Evolutionary conservation across 768 basidiomycete species (phyloP).

Genomic region (Phylloporus sp.): DNA sequence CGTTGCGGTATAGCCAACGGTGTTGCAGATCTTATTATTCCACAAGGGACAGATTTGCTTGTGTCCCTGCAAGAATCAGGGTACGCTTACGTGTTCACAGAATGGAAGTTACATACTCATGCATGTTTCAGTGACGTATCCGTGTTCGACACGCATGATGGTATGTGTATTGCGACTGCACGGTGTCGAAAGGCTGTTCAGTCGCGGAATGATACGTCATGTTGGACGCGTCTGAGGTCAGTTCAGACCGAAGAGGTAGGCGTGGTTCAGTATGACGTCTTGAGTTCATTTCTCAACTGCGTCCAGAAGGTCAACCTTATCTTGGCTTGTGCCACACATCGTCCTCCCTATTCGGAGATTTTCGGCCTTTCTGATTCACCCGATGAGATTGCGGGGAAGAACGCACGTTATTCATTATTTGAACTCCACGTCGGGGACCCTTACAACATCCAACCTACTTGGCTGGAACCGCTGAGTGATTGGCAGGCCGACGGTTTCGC

Average conservation of each 20-base stretch:
- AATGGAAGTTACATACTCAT: conserved; percentile 5
- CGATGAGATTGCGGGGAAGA: conserved; percentile 2
- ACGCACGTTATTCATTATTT: conserved; percentile 21
- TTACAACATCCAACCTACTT: conserved; percentile 14
- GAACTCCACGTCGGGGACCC: conserved; percentile 24
- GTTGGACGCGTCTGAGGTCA: conserved; percentile 21
- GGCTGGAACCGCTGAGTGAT: conserved; percentile 46
- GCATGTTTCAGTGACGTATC: conserved; percentile 43
- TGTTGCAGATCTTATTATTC: conserved; percentile 43
- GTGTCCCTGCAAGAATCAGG: conserved; percentile 60
- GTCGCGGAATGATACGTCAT: conserved; percentile 8
- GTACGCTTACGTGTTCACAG: conserved; percentile 34
- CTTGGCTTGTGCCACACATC: conserved; percentile 41
- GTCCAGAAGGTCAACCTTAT: conserved; percentile 31
- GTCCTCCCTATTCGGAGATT: conserved; percentile 13
- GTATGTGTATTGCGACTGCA: conserved; percentile 30
- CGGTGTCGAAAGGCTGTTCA: conserved; percentile 9
- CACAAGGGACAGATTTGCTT: conserved; percentile 41
- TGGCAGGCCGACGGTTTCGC: conserved; percentile 51
- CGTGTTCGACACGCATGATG: conserved; percentile 51
- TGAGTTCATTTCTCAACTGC: not conserved
- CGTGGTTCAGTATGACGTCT: not conserved
- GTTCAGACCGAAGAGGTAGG: conserved; percentile 21
- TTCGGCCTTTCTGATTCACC: conserved; percentile 21
- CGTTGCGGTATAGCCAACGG: conserved; percentile 34